A percentile compares a stretch with the other conserved stretches of the same genome.
phyloP scores from a whole-genome alignment of 2,329 filamentous ascomycete genomes.

The Aspergillus ochraceus region DNA sequence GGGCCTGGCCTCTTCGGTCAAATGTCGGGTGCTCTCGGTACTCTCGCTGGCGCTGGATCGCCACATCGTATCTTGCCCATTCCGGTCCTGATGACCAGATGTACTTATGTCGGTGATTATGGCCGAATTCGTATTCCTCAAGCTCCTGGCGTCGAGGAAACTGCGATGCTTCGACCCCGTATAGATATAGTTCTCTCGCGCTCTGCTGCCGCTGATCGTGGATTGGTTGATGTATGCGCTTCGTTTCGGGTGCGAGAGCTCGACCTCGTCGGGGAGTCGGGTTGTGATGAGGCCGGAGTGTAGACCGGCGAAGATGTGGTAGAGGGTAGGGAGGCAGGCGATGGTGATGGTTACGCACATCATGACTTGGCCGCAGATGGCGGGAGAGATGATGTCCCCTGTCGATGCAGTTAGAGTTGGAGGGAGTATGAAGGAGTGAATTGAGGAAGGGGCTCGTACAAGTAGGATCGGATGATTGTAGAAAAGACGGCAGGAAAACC shows the following conservation, averaged over 20 bases:
- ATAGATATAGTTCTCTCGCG: not conserved
- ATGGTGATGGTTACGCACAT: constrained; percentile 25
- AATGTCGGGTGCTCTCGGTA: constrained; percentile 15
- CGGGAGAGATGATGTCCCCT: constrained; percentile 20
- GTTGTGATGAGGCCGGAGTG: constrained; percentile 23
- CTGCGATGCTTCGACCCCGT: not conserved
- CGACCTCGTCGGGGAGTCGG: constrained; percentile 14
- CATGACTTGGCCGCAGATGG: constrained; percentile 22
- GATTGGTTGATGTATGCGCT: constrained; percentile 13
- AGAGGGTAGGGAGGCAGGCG: constrained; percentile 27
- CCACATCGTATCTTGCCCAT: not conserved
- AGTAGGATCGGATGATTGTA: constrained; percentile 17
- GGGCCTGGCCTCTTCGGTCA: constrained; percentile 9
- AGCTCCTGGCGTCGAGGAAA: not conserved
- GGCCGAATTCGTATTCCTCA: not conserved
- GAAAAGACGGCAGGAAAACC: constrained; percentile 16
- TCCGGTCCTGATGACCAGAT: not conserved
- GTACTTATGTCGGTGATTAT: constrained; percentile 9
- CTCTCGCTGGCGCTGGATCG: constrained; percentile 11
- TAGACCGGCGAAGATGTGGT: constrained; percentile 27
- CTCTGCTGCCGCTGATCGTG: constrained; percentile 3
- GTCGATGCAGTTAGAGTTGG: constrained; percentile 1
- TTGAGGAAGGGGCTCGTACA: constrained; percentile 13
- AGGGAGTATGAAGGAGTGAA: not conserved
- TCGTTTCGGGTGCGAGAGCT: constrained; percentile 13